A percentile compares a stretch with the other conserved stretches of the same genome.
Evolutionary conservation across 768 basidiomycete genomes (phyloP).

Genomic region (Floccularia luteovirens): DNA sequence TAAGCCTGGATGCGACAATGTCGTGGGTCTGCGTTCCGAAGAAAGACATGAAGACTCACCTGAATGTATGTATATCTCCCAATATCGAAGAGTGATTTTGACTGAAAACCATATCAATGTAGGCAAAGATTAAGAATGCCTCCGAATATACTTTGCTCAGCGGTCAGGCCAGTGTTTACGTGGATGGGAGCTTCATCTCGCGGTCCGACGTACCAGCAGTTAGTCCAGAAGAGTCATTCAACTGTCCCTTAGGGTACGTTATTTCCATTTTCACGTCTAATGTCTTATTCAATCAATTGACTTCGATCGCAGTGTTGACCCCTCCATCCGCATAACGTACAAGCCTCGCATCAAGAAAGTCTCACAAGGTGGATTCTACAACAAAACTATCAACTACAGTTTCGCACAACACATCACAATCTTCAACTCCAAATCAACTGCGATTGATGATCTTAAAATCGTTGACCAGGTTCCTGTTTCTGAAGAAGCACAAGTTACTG

Average conservation of each 20-base stretch:
- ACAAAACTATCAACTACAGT: conserved; percentile 18
- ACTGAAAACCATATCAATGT: background rate
- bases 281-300: background rate
- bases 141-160: conserved; percentile 28
- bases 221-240: conserved; percentile 30
- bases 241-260: conserved; percentile 29
- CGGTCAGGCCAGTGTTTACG: conserved; percentile 28
- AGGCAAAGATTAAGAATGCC: conserved; percentile 31
- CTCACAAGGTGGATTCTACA: conserved; percentile 24
- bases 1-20: conserved; percentile 23
- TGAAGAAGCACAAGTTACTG: conserved; percentile 20
- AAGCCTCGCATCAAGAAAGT: conserved; percentile 25
- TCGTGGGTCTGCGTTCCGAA: too few relatives aligned
- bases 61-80: conserved; percentile 15
- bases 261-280: background rate
- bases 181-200: conserved; percentile 34
- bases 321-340: conserved; percentile 29
- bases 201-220: conserved; percentile 22
- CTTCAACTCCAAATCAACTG: conserved; percentile 23
- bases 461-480: conserved; percentile 29
- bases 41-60: conserved; percentile 20
- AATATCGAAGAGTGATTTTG: background rate
- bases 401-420: conserved; percentile 28
- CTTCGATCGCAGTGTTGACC: conserved; percentile 20
- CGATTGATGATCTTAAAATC: conserved; percentile 19